Conservation (phyloP, 2,329 filamentous ascomycete species). For the Cytospora mali region DNA sequence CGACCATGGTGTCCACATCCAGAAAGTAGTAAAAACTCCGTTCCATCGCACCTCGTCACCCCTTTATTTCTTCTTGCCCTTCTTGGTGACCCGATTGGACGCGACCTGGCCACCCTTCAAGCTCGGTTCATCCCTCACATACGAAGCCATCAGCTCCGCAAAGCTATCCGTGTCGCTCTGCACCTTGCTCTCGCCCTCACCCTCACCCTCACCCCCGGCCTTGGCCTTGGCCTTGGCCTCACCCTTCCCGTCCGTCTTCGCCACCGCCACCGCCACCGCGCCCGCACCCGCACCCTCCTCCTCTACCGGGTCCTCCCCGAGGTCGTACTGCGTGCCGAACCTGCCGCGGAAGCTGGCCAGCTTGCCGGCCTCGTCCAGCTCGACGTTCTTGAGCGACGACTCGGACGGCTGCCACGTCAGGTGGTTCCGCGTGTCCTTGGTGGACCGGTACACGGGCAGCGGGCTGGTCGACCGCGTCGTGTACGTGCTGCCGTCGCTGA, state of each 20-base stretch:
- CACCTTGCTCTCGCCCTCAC: constrained; percentile 25
- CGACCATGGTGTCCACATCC: neutral
- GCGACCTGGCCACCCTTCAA: constrained; percentile 40
- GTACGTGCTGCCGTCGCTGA: constrained; percentile 88
- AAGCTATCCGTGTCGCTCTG: constrained; percentile 42
- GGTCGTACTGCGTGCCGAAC: constrained; percentile 85
- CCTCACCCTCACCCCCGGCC: constrained; percentile 28
- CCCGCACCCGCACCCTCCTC: constrained; percentile 33
- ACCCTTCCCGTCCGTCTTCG: neutral
- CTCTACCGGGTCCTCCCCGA: constrained; percentile 41
- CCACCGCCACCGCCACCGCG: constrained; percentile 33
- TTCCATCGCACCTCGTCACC: neutral
- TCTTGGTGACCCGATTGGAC: constrained; percentile 21
- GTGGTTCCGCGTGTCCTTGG: constrained; percentile 88
- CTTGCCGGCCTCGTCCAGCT: constrained; percentile 92
- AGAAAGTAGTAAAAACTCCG: neutral
- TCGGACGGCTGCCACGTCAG: constrained; percentile 88
- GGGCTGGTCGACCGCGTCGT: constrained; percentile 78
- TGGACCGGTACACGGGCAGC: constrained; percentile 56
- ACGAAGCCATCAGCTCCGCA: constrained; percentile 56
- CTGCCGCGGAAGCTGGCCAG: constrained; percentile 82
- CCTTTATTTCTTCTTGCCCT: constrained; percentile 27
- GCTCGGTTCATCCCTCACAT: constrained; percentile 44
- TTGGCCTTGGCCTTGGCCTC: constrained; percentile 31
- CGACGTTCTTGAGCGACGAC: constrained; percentile 79